These are phyloP conservation scores for Ustilago xerochloae DNA, from an alignment of 1,284 basidiomycete species.

Conservation along the genomic window DNA sequence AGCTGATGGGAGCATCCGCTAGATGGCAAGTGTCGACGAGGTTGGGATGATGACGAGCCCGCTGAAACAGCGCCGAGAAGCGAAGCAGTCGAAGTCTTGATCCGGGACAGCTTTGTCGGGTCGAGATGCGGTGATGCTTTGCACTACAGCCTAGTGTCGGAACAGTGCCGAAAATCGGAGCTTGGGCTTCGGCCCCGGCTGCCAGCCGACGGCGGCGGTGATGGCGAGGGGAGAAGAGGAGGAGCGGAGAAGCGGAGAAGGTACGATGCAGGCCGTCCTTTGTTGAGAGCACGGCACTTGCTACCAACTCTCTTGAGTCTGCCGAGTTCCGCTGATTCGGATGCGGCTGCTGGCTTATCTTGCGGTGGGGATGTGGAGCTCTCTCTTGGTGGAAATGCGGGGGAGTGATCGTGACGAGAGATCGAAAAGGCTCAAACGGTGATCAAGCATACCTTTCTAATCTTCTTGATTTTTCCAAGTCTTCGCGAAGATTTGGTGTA, in stretches of 20 bases:
- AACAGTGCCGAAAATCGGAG: no score
- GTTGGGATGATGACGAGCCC: no score
- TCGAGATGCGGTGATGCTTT: no score
- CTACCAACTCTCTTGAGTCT: neutral
- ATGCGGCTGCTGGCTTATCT: neutral
- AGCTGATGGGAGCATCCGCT: no score
- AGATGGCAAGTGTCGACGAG: no score
- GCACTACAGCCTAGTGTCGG: no score
- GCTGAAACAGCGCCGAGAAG: no score
- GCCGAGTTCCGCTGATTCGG: constrained; percentile 1
- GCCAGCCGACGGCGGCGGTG: constrained; percentile 21
- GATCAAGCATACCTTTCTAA: constrained; percentile 26
- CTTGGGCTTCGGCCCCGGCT: neutral
- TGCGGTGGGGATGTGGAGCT: constrained; percentile 14
- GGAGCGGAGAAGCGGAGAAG: neutral
- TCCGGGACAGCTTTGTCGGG: no score
- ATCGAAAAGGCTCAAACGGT: constrained; percentile 35
- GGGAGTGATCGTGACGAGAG: constrained; percentile 52
- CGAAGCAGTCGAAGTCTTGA: no score
- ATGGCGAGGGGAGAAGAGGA: constrained; percentile 7
- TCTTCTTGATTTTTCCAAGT: neutral
- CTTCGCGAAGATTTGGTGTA: constrained; percentile 10
- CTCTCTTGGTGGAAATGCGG: constrained; percentile 19
- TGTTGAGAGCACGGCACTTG: neutral
- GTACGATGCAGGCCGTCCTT: neutral